Evolutionary conservation across 345 rosid species (phyloP).

Genomic region (Eucalyptus cloeziana): DNA sequence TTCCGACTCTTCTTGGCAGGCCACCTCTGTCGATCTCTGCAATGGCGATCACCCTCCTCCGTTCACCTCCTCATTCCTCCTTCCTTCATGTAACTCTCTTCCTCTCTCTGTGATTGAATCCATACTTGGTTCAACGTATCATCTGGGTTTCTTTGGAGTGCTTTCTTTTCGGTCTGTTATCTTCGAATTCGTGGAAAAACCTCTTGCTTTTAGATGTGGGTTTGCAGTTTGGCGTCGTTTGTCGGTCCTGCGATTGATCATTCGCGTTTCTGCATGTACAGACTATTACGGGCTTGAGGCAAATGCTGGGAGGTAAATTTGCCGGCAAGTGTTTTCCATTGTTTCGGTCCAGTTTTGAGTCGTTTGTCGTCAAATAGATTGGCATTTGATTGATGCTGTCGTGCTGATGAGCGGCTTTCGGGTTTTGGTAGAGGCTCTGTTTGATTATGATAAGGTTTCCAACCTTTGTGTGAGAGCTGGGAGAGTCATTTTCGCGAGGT

Average conservation of each 20-base stretch:
- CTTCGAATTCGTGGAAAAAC: not conserved
- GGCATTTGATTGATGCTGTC: not conserved
- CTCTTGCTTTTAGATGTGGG: not conserved
- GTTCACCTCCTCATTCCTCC: too few species aligned
- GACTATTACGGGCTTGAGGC: conserved; percentile 5
- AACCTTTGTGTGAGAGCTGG: conserved; percentile 6
- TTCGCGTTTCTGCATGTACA: not conserved
- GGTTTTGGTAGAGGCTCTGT: conserved; percentile 1
- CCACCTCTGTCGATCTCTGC: too few species aligned
- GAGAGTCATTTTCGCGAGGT: conserved; percentile 7
- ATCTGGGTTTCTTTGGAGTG: not conserved
- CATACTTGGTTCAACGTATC: not conserved
- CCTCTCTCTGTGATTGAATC: too few species aligned
- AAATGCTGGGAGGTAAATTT: conserved; percentile 4
- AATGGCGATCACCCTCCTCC: too few species aligned
- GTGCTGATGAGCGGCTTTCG: not conserved
- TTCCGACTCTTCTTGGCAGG: too few species aligned
- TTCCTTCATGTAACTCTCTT: not conserved
- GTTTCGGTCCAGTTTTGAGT: not conserved
- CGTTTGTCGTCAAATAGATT: not conserved
- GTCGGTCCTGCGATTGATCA: not conserved
- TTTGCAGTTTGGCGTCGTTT: not conserved
- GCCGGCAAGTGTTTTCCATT: conserved; percentile 14
- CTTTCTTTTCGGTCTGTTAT: not conserved
- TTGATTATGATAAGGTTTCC: not conserved